These are phyloP conservation scores for Multifurca ochricompacta DNA, from an alignment of 768 basidiomycete genomes.

Conservation along the genomic window DNA sequence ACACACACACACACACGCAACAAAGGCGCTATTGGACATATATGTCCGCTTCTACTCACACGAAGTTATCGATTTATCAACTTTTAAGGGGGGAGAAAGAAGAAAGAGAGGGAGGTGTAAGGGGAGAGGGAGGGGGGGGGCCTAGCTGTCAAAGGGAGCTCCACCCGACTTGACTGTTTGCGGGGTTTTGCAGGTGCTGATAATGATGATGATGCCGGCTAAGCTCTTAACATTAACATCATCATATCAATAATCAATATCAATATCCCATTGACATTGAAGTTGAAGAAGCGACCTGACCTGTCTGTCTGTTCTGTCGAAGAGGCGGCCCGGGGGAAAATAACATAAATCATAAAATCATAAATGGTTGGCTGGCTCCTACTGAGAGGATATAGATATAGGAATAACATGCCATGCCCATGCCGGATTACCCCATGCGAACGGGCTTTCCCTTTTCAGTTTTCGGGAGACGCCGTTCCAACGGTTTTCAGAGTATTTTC, in stretches of 20 bases:
- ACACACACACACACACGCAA: too few species aligned
- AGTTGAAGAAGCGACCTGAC: not conserved
- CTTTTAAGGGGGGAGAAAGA: not conserved
- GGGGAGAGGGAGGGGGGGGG: not conserved
- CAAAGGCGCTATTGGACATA: too few species aligned
- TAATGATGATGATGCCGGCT: not conserved
- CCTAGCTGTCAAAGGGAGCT: not conserved
- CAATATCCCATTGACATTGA: too few species aligned
- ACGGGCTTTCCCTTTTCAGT: conserved; percentile 4
- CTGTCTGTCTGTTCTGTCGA: too few species aligned
- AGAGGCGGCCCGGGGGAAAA: not conserved
- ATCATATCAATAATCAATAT: too few species aligned
- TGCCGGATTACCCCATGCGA: too few species aligned
- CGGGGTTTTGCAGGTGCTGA: not conserved
- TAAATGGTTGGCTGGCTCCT: not conserved
- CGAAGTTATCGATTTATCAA: too few species aligned
- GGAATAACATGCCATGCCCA: too few species aligned
- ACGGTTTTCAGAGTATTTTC: conserved; percentile 3
- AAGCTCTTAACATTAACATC: not conserved
- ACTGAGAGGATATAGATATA: not conserved
- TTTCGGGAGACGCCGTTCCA: conserved; percentile 9
- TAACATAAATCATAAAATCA: too few species aligned
- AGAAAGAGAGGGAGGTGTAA: not conserved
- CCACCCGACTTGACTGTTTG: not conserved
- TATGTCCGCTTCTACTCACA: too few species aligned